Conservation (phyloP, 257 asterid species). For the Henckelia pumila region DNA sequence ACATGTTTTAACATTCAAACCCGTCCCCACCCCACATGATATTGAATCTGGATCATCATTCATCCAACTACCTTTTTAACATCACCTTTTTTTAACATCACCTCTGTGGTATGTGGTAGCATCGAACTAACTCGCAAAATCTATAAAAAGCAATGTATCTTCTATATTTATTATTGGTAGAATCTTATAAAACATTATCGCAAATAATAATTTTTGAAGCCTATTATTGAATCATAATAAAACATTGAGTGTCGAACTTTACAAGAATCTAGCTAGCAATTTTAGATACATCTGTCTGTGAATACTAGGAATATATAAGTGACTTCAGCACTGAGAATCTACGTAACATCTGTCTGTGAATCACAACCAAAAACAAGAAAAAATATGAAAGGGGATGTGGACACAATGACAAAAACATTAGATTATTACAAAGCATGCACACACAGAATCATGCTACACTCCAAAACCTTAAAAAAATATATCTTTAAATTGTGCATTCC, state of each 20-base stretch:
- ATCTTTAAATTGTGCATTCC: slow-evolving; percentile 18
- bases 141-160: too few species aligned
- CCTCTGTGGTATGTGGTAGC: too few species aligned
- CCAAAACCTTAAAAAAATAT: slow-evolving; percentile 2
- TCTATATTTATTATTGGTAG: too few species aligned
- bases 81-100: too few species aligned
- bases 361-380: slow-evolving; percentile 9
- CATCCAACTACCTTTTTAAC: too few species aligned
- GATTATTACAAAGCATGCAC: slow-evolving; percentile 32
- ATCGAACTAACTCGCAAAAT: too few species aligned
- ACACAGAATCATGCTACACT: not conserved
- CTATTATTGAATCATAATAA: too few species aligned
- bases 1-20: too few species aligned
- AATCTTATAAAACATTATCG: too few species aligned
- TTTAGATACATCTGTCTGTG: slow-evolving; percentile 2
- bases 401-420: slow-evolving; percentile 26
- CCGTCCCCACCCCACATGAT: too few species aligned
- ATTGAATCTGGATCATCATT: too few species aligned
- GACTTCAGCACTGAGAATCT: slow-evolving; percentile 17
- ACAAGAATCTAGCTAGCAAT: slow-evolving; percentile 29
- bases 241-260: slow-evolving; percentile 4
- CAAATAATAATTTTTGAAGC: too few species aligned
- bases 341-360: slow-evolving; percentile 12
- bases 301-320: slow-evolving; percentile 12
- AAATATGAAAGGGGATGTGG: slow-evolving; percentile 18